A percentile compares a stretch with the other conserved stretches of the same genome.
phyloP scores from a whole-genome alignment of 1,284 basidiomycete species.

The Apiotrichum laibachii region DNA sequence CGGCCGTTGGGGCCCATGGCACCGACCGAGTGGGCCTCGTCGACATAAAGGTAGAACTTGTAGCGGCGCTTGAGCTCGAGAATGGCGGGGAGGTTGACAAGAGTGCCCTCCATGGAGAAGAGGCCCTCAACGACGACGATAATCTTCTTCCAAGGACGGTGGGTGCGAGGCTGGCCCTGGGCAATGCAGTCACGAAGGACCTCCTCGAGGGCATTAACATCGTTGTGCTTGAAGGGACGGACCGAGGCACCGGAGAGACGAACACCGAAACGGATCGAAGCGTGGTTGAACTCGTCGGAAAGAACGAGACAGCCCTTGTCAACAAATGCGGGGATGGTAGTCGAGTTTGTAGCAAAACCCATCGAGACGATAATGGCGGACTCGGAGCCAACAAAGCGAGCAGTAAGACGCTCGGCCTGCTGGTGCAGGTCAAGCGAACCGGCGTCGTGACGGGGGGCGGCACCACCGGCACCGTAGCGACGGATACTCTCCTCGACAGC shows the following conservation, averaged over 20 bases:
- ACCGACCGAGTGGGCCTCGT: slow-evolving; percentile 97
- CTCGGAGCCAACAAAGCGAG: slow-evolving; percentile 84
- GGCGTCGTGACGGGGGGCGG: slow-evolving; percentile 75
- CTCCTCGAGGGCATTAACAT: slow-evolving; percentile 78
- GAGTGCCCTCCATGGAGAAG: slow-evolving; percentile 96
- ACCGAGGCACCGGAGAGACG: slow-evolving; percentile 85
- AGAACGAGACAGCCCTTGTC: slow-evolving; percentile 91
- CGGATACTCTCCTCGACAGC: slow-evolving; percentile 77
- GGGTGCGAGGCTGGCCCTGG: slow-evolving; percentile 95
- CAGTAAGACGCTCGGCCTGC: slow-evolving; percentile 81
- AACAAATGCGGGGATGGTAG: slow-evolving; percentile 87
- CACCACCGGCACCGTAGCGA: slow-evolving; percentile 74
- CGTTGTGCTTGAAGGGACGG: slow-evolving; percentile 95
- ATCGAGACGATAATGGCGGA: slow-evolving; percentile 87
- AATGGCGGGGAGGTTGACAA: slow-evolving; percentile 79
- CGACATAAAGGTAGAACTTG: slow-evolving; percentile 97
- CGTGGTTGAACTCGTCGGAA: slow-evolving; percentile 96
- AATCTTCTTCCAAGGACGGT: slow-evolving; percentile 99
- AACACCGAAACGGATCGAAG: slow-evolving; percentile 90
- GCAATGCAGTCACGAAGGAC: slow-evolving; percentile 88
- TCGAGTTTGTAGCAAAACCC: slow-evolving; percentile 98
- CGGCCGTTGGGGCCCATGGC: slow-evolving; percentile 91
- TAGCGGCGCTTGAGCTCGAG: slow-evolving; percentile 90
- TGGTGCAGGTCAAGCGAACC: slow-evolving; percentile 81
- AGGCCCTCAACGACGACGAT: slow-evolving; percentile 91